phyloP scores from a whole-genome alignment of 139 green algal species.

The Volvox reticuliferus region DNA sequence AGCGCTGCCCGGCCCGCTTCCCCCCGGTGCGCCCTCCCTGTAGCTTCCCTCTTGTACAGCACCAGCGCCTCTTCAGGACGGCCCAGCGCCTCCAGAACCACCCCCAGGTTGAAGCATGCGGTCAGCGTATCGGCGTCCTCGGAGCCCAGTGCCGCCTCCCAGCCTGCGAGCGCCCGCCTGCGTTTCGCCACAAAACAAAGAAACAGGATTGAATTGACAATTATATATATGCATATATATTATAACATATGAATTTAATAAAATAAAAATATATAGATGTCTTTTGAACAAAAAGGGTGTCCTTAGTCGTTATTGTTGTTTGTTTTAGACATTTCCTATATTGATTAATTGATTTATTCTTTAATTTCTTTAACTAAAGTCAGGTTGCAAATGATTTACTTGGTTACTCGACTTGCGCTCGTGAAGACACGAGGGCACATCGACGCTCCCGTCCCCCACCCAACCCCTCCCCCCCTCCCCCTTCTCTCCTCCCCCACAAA shows the following conservation, averaged over 20 bases:
- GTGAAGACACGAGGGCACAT: too few species aligned
- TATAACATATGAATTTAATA: background rate
- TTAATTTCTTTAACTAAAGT: too few species aligned
- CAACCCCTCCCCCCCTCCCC: background rate
- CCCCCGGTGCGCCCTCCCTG: background rate
- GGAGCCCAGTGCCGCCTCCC: background rate
- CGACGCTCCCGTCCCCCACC: too few species aligned
- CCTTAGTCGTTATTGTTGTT: background rate
- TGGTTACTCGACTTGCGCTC: too few species aligned
- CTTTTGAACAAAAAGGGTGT: background rate
- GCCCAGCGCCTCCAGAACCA: constrained; percentile 26
- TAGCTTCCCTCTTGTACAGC: background rate
- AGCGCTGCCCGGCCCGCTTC: background rate
- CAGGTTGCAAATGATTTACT: background rate
- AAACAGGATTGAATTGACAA: background rate
- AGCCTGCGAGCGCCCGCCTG: constrained; percentile 30
- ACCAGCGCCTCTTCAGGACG: background rate
- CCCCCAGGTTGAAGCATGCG: constrained; percentile 2
- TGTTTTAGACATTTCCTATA: too few species aligned
- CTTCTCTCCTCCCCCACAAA: background rate
- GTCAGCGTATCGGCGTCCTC: constrained; percentile 29
- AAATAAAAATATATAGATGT: background rate
- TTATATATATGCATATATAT: background rate
- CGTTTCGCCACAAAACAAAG: background rate
- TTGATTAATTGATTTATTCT: too few species aligned